phyloP scores from a whole-genome alignment of 108 stramenopile genomes.

The Cyclotella baltica region DNA sequence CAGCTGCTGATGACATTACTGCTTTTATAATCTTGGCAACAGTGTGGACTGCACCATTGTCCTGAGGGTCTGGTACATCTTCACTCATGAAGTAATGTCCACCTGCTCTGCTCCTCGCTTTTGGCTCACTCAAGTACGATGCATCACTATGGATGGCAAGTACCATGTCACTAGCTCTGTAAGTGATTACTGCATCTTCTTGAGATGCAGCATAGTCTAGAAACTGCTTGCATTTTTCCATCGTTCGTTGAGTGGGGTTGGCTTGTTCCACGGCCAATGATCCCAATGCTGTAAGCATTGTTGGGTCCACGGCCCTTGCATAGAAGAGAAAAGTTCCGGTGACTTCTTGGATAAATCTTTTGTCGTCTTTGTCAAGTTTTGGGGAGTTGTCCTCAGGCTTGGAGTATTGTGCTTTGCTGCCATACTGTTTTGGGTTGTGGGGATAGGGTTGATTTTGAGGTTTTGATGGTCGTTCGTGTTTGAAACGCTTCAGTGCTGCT shows the following conservation, averaged over 20 bases:
- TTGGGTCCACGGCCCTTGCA: too few relatives aligned
- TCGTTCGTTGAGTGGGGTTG: slow-evolving; percentile 24
- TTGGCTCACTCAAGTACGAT: slow-evolving; percentile 36
- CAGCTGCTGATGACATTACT: too few relatives aligned
- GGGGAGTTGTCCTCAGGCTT: slow-evolving; percentile 11
- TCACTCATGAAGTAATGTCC: slow-evolving; percentile 35
- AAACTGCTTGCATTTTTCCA: slow-evolving; percentile 14
- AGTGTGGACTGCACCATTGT: slow-evolving; percentile 50
- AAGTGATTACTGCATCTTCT: slow-evolving; percentile 9
- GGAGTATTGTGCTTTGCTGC: slow-evolving; percentile 48
- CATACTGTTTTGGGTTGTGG: too few relatives aligned
- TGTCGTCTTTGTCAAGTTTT: background rate
- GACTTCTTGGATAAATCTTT: too few relatives aligned
- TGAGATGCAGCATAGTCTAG: too few relatives aligned
- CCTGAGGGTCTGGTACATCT: background rate
- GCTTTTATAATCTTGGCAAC: too few relatives aligned
- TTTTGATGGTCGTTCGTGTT: slow-evolving; percentile 28
- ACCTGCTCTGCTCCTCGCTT: slow-evolving; percentile 49
- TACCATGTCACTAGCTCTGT: too few relatives aligned
- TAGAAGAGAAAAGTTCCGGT: too few relatives aligned
- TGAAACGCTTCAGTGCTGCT: too few relatives aligned
- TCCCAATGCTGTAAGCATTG: slow-evolving; percentile 11
- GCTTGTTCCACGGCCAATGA: too few relatives aligned
- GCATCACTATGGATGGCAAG: too few relatives aligned
- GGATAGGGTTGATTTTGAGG: slow-evolving; percentile 39